Evolutionary conservation across 805 yeast genomes (phyloP).

Genomic region (Priceomyces melissophilus): DNA sequence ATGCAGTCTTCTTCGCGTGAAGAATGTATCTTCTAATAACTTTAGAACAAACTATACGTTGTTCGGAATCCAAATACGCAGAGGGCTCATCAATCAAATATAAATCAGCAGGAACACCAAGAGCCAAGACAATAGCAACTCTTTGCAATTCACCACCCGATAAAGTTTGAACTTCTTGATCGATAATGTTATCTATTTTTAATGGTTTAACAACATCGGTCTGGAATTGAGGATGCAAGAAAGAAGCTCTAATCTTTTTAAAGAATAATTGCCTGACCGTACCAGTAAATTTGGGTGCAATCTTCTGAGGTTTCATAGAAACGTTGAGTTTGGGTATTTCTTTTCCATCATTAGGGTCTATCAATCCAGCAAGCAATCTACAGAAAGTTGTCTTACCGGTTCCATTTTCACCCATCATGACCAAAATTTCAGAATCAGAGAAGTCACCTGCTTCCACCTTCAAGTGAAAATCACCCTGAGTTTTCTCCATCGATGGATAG

Average conservation of each 20-base stretch:
- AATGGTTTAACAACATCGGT: conserved; percentile 97
- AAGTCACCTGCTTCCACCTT: conserved; percentile 83
- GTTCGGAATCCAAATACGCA: conserved; percentile 98
- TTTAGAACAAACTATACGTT: conserved; percentile 98
- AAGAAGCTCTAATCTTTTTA: conserved; percentile 92
- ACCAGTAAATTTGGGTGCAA: conserved; percentile 98
- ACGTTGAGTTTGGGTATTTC: conserved; percentile 86
- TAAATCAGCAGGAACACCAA: conserved; percentile 94
- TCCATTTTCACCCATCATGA: conserved; percentile 99
- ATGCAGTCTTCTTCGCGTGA: conserved; percentile 98
- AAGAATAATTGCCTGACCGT: conserved; percentile 96
- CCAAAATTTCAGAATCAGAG: conserved; percentile 93
- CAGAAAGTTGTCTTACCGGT: conserved; percentile 99
- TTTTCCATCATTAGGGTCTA: conserved; percentile 77
- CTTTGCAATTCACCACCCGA: conserved; percentile 99
- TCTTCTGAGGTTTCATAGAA: conserved; percentile 98
- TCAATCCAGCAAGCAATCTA: conserved; percentile 89
- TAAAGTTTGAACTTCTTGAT: conserved; percentile 94
- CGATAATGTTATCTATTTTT: conserved; percentile 88
- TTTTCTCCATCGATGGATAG: conserved; percentile 82
- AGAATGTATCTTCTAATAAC: conserved; percentile 95
- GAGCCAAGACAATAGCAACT: conserved; percentile 93
- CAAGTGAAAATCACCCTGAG: conserved; percentile 94
- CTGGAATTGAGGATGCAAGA: conserved; percentile 95
- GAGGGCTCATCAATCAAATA: conserved; percentile 98